Conservation (phyloP, 768 basidiomycete genomes). For the Leccinum rimulosum region DNA sequence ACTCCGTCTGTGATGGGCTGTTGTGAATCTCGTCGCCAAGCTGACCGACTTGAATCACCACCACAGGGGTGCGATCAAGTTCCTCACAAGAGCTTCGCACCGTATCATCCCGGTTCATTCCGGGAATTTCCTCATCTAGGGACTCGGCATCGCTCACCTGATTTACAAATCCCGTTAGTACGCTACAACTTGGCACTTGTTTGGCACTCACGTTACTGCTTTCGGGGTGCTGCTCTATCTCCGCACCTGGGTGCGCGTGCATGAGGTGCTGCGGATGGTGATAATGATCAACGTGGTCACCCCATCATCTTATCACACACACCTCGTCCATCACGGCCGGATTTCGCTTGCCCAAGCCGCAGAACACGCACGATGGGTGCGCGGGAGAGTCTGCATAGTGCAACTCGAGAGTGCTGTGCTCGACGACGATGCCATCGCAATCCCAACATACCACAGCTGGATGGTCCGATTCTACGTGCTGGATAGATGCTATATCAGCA, state of each 20-base stretch:
- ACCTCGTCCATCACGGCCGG: conserved; percentile 21
- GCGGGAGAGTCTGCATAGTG: conserved; percentile 24
- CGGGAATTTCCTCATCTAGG: background rate
- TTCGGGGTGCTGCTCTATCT: background rate
- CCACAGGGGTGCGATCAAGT: background rate
- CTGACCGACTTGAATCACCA: background rate
- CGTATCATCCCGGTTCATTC: background rate
- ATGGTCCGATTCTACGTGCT: conserved; percentile 24
- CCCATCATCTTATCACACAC: conserved; percentile 1
- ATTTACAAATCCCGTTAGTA: conserved; percentile 4
- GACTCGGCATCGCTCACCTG: conserved; percentile 5
- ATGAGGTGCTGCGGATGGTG: conserved; percentile 19
- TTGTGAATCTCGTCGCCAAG: background rate
- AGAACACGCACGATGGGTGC: conserved; percentile 22
- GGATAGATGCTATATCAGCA: conserved; percentile 3
- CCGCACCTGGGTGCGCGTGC: conserved; percentile 11
- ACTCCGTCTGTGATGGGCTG: background rate
- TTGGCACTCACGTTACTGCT: conserved; percentile 2
- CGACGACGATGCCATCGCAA: conserved; percentile 26
- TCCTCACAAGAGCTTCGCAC: background rate
- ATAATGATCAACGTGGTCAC: conserved; percentile 9
- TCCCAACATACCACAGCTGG: conserved; percentile 31
- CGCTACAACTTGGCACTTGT: background rate
- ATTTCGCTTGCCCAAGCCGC: conserved; percentile 17
- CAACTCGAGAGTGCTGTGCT: conserved; percentile 14